Conservation (phyloP, 148 eudicot species). For the Fagopyrum tataricum region DNA sequence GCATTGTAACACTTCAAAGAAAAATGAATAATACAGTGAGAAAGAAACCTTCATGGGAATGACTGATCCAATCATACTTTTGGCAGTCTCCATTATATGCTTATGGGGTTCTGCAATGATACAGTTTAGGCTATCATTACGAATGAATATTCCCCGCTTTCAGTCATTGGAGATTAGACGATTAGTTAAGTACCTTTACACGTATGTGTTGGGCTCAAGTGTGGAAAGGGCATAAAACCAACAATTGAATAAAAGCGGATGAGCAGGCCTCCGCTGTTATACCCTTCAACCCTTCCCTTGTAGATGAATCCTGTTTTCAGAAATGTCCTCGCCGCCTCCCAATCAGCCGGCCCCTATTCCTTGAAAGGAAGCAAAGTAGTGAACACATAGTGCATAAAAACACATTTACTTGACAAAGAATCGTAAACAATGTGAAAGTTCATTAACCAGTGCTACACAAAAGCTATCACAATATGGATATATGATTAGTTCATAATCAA, state of each 20-base stretch:
- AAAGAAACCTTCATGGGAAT: slow-evolving; percentile 64
- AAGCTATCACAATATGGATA: background rate
- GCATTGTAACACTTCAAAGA: background rate
- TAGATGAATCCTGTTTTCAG: slow-evolving; percentile 49
- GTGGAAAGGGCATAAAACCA: slow-evolving; percentile 94
- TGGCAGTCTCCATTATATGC: slow-evolving; percentile 72
- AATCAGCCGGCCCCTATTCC: slow-evolving; percentile 87
- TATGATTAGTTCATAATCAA: background rate
- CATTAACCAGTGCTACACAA: background rate
- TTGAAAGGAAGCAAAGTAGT: slow-evolving; percentile 24
- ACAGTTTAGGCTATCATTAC: background rate
- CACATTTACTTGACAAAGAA: background rate
- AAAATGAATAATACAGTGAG: background rate
- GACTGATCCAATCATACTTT: slow-evolving; percentile 56
- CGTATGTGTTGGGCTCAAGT: slow-evolving; percentile 60
- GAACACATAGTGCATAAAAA: background rate
- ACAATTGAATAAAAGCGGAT: slow-evolving; percentile 77
- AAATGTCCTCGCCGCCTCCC: slow-evolving; percentile 80
- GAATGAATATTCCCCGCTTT: background rate
- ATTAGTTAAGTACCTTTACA: slow-evolving; percentile 54
- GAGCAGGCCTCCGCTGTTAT: slow-evolving; percentile 80
- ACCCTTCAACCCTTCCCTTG: slow-evolving; percentile 75
- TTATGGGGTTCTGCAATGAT: slow-evolving; percentile 56
- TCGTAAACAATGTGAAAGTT: background rate
- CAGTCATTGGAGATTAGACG: background rate